A percentile compares a stretch with the other conserved stretches of the same genome.
These are phyloP conservation scores for Phytophthora pinifolia DNA, from an alignment of 352 stramenopile genomes.

Conservation along the genomic window DNA sequence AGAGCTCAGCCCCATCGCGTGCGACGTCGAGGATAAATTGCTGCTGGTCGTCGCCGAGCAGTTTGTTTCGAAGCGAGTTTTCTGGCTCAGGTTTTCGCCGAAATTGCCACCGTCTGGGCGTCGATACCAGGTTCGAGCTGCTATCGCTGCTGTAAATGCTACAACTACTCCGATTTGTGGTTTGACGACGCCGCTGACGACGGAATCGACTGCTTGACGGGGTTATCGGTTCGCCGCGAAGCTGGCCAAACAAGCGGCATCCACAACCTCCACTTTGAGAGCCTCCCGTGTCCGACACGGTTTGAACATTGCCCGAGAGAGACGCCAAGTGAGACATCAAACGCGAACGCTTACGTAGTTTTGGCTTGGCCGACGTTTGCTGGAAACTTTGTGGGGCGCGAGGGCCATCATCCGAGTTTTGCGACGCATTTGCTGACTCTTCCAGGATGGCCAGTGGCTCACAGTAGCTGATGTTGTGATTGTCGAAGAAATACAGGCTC, in stretches of 20 bases:
- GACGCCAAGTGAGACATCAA: slow-evolving; percentile 21
- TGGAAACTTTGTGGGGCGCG: slow-evolving; percentile 2
- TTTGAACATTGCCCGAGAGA: slow-evolving; percentile 10
- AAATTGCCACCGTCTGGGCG: slow-evolving; percentile 15
- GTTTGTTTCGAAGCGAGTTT: slow-evolving; percentile 15
- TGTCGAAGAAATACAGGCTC: slow-evolving; percentile 45
- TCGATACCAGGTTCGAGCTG: background rate
- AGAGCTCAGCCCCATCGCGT: slow-evolving; percentile 6
- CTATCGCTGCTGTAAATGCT: slow-evolving; percentile 16
- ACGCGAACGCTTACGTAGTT: slow-evolving; percentile 15
- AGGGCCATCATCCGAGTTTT: slow-evolving; percentile 11
- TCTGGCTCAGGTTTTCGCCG: slow-evolving; percentile 9
- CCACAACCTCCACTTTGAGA: slow-evolving; percentile 8
- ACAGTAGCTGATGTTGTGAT: slow-evolving; percentile 36
- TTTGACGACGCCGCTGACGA: slow-evolving; percentile 3
- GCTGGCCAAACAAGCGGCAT: slow-evolving; percentile 16
- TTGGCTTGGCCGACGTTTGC: slow-evolving; percentile 9
- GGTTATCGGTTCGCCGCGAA: slow-evolving; percentile 5
- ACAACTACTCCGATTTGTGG: slow-evolving; percentile 11
- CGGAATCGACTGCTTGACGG: slow-evolving; percentile 11
- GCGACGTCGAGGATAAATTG: slow-evolving; percentile 8
- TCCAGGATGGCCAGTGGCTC: slow-evolving; percentile 40
- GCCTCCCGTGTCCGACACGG: background rate
- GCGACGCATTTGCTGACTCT: slow-evolving; percentile 12
- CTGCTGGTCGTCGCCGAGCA: slow-evolving; percentile 14